Evolutionary conservation across 2,329 filamentous ascomycete genomes (phyloP).

Genomic region (Ceratocystis albifundus): DNA sequence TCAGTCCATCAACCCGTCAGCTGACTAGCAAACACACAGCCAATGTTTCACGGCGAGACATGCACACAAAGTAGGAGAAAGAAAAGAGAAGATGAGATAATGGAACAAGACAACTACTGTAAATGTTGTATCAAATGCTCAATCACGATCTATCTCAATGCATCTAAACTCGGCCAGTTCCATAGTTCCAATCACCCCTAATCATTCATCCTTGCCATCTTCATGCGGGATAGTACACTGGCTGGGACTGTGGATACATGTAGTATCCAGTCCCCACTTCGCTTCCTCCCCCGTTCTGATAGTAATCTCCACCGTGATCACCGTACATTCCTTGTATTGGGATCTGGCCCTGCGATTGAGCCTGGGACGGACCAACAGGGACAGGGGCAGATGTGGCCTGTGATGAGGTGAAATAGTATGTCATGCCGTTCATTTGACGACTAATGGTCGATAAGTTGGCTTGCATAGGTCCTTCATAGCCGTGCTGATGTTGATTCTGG

Average conservation of each 20-base stretch:
- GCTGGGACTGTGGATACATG: conserved; percentile 3
- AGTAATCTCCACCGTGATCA: conserved; percentile 2
- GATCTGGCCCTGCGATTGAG: neutral
- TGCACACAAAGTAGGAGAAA: neutral
- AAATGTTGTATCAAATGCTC: neutral
- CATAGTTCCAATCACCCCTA: neutral
- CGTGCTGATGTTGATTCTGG: conserved; percentile 5
- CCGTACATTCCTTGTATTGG: neutral
- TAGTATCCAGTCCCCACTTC: neutral
- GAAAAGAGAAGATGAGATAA: neutral
- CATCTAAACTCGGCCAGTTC: neutral
- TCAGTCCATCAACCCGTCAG: neutral
- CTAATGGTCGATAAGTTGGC: conserved; percentile 38
- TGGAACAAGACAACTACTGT: neutral
- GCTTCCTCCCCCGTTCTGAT: conserved; percentile 7
- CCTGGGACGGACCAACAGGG: neutral
- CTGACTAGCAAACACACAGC: neutral
- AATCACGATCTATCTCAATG: neutral
- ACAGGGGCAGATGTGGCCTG: neutral
- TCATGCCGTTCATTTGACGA: conserved; percentile 89
- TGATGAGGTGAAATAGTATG: conserved; percentile 62
- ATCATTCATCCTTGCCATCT: neutral
- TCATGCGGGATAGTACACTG: conserved; percentile 8
- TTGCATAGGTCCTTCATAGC: neutral
- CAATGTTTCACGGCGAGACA: neutral